Base-by-base conservation (phyloP, 2,329 filamentous ascomycete species). In the Clonostachys chloroleuca region DNA sequence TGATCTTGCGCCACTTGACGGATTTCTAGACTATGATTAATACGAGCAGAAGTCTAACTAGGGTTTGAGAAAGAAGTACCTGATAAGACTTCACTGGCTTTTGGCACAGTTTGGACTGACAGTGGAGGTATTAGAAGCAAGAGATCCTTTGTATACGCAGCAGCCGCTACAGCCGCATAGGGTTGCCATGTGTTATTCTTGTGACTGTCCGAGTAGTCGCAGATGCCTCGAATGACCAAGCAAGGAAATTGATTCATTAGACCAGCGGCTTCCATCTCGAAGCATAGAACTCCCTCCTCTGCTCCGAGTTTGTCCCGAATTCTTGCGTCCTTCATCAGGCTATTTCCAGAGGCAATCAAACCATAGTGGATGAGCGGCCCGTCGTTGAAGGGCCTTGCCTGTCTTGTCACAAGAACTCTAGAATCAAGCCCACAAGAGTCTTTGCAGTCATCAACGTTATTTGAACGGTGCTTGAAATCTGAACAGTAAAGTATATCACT, bases 131-230 rank as follows among this genome's bases (percentile, higher is more conserved):
- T 46, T 33, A 3, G 18, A 14, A 33, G 17, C 13, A 46, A 16
- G 12, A 46, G 20, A n/a, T 46, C 44, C 18, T 45, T 44, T 1
- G 52, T 48, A 33, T 53, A 57, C 5, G 56, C 61, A 0, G 62
- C 63, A 1, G 65, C 64, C 0, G 54, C 57, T 1, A 51, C 52
- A 1, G 66, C 44, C 5, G 44, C 44, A 24, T 46, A 46, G 17
- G 35, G 18, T n/a, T 46, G 51, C 41, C 52, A 54, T 12, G 51
- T n/a, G 12, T 52, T 48, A 17, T 45, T 45, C 12, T 49, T 49
- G n/a, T 52, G 64, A 0, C 54, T 59, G 49, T 70, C 66, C 5
- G 62, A 58, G 43, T 67, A 69, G 39, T 65, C 59, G 18, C 59
- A 67, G 2, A 68, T 62, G 1, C 64, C 65, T 5, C 63, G 55